These are phyloP conservation scores for Colletotrichum tofieldiae DNA, from an alignment of 2,329 filamentous ascomycete species.

Conservation along the genomic window DNA sequence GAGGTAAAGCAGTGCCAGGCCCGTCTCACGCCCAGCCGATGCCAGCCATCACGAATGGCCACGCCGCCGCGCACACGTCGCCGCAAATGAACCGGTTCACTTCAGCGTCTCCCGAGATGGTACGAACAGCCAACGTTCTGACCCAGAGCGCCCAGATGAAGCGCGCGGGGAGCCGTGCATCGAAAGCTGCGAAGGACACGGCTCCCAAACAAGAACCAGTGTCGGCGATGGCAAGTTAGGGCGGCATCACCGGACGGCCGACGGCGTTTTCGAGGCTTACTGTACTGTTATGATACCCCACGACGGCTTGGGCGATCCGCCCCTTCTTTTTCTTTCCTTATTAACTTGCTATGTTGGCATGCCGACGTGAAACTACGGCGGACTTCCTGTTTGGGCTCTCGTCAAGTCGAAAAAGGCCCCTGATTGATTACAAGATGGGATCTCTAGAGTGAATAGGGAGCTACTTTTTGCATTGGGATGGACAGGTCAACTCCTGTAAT, in stretches of 20 bases:
- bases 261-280: conserved; percentile 43
- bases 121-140: conserved; percentile 41
- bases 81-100: conserved; percentile 30
- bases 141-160: conserved; percentile 42
- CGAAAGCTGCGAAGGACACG: conserved; percentile 42
- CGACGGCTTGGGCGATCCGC: conserved; percentile 38
- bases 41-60: conserved; percentile 33
- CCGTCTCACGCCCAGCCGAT: conserved; percentile 20
- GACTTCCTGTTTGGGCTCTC: conserved; percentile 10
- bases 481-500: conserved; percentile 28
- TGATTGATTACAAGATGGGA: conserved; percentile 11
- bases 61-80: conserved; percentile 22
- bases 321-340: conserved; percentile 6
- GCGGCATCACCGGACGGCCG: conserved; percentile 34
- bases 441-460: conserved; percentile 16
- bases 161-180: conserved; percentile 40
- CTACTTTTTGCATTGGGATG: conserved; percentile 30
- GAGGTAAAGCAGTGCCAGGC: conserved; percentile 30
- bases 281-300: conserved; percentile 45
- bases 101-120: conserved; percentile 42
- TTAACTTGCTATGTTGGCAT: conserved; percentile 10
- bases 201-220: conserved; percentile 42
- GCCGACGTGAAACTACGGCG: neutral
- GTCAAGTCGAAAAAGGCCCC: conserved; percentile 9
- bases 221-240: conserved; percentile 41